Percentiles rank a stretch among this genome's conserved stretches.
These are phyloP conservation scores for Tuber aestivum DNA, from an alignment of 495 filamentous ascomycete species.

Conservation along the genomic window DNA sequence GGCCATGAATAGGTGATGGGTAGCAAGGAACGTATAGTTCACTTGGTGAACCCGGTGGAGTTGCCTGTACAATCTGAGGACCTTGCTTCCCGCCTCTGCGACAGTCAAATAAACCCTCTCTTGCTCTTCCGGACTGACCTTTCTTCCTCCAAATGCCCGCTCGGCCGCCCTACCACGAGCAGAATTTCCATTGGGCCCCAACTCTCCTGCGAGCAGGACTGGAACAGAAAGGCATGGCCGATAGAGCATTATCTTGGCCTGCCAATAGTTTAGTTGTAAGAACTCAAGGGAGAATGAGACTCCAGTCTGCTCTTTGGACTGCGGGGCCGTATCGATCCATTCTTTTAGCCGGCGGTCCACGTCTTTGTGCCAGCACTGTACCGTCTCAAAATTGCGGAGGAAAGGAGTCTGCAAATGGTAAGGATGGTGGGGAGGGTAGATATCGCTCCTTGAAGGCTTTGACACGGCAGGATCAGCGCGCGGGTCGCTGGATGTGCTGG, in stretches of 20 bases:
- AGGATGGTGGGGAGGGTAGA: conserved; percentile 57
- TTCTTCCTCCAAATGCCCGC: conserved; percentile 25
- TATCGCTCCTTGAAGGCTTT: conserved; percentile 25
- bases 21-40: conserved; percentile 95
- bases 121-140: conserved; percentile 59
- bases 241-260: conserved; percentile 95
- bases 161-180: conserved; percentile 35
- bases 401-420: conserved; percentile 79
- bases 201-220: conserved; percentile 70
- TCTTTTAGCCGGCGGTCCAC: conserved; percentile 75
- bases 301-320: conserved; percentile 64
- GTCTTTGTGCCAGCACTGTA: conserved; percentile 81
- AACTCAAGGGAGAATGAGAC: conserved; percentile 82
- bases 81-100: conserved; percentile 88
- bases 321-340: conserved; percentile 78
- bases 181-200: conserved; percentile 29
- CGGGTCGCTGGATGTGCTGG: conserved; percentile 24
- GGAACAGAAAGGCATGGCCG: conserved; percentile 87
- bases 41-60: conserved; percentile 81
- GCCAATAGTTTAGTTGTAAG: conserved; percentile 93
- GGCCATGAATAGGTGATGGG: conserved; percentile 95
- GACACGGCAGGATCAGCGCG: conserved; percentile 18
- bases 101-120: conserved; percentile 88
- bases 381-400: conserved; percentile 72
- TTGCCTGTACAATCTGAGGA: conserved; percentile 82